These are phyloP conservation scores for Coemansia sp. DNA, from an alignment of 192 early-diverging fungal genomes.

Conservation along the genomic window DNA sequence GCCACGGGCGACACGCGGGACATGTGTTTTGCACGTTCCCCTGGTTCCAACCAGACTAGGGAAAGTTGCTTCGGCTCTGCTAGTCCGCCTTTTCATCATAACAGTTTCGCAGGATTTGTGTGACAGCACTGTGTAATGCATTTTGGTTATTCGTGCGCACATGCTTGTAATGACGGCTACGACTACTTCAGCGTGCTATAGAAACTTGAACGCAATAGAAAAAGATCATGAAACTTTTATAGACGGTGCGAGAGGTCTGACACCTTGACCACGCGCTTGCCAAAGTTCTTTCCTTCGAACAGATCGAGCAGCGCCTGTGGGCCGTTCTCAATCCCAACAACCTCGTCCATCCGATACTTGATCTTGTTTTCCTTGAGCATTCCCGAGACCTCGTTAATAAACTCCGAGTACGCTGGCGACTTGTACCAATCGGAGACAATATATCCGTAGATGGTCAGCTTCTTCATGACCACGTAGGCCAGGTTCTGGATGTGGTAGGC, in stretches of 20 bases:
- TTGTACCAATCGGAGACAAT: conserved; percentile 55
- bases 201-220: background rate
- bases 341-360: conserved; percentile 55
- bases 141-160: too few species aligned
- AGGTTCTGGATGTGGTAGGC: conserved; percentile 60
- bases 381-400: conserved; percentile 55
- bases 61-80: too few species aligned
- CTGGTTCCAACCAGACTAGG: too few species aligned
- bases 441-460: conserved; percentile 64
- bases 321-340: conserved; percentile 65
- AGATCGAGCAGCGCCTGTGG: conserved; percentile 60
- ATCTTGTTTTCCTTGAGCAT: conserved; percentile 62
- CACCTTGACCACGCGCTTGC: conserved; percentile 59
- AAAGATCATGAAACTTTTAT: too few species aligned
- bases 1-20: too few species aligned
- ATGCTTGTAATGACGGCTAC: too few species aligned
- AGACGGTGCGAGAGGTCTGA: conserved; percentile 6
- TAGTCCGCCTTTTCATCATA: too few species aligned
- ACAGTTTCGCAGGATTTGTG: too few species aligned
- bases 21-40: too few species aligned
- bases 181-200: too few species aligned
- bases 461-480: conserved; percentile 53
- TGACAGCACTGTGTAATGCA: too few species aligned
- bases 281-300: conserved; percentile 66
- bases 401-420: conserved; percentile 45